phyloP scores from a whole-genome alignment of 768 basidiomycete species.

The Leccinum imitatum region DNA sequence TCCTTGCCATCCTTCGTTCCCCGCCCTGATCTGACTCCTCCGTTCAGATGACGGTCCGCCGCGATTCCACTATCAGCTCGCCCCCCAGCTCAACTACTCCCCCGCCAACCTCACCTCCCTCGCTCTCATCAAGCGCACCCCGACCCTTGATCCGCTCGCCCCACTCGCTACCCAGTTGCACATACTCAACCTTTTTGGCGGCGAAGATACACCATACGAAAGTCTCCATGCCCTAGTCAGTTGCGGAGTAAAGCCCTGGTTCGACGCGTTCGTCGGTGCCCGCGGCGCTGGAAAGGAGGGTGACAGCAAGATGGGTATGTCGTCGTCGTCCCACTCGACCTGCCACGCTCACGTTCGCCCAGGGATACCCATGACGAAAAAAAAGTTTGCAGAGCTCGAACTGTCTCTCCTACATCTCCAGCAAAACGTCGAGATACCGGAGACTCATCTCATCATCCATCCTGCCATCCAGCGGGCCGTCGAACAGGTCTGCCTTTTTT shows the following conservation, averaged over 20 bases:
- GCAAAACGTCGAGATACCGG: slow-evolving; percentile 97
- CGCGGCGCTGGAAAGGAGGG: slow-evolving; percentile 72
- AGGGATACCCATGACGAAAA: slow-evolving; percentile 97
- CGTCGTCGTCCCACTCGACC: slow-evolving; percentile 4
- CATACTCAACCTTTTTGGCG: slow-evolving; percentile 87
- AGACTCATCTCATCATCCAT: slow-evolving; percentile 91
- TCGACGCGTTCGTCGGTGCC: slow-evolving; percentile 93
- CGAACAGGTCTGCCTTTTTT: slow-evolving; percentile 49
- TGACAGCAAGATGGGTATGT: slow-evolving; percentile 79
- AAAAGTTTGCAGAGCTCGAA: slow-evolving; percentile 98
- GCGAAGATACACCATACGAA: slow-evolving; percentile 91
- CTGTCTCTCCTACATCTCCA: slow-evolving; percentile 91
- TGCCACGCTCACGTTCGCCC: not conserved
- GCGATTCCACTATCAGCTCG: slow-evolving; percentile 65
- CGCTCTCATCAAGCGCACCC: slow-evolving; percentile 91
- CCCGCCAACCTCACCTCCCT: slow-evolving; percentile 80
- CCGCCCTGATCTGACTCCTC: slow-evolving; percentile 10
- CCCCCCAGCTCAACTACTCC: slow-evolving; percentile 76
- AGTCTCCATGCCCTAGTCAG: slow-evolving; percentile 94
- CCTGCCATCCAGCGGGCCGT: slow-evolving; percentile 87
- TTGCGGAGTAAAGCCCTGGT: slow-evolving; percentile 95
- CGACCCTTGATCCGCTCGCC: slow-evolving; percentile 73
- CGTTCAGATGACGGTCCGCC: slow-evolving; percentile 62
- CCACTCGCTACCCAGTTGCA: slow-evolving; percentile 87
- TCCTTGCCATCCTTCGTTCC: not conserved